These are phyloP conservation scores for Stephanodiscus minutulus DNA, from an alignment of 108 stramenopile species.

Conservation along the genomic window DNA sequence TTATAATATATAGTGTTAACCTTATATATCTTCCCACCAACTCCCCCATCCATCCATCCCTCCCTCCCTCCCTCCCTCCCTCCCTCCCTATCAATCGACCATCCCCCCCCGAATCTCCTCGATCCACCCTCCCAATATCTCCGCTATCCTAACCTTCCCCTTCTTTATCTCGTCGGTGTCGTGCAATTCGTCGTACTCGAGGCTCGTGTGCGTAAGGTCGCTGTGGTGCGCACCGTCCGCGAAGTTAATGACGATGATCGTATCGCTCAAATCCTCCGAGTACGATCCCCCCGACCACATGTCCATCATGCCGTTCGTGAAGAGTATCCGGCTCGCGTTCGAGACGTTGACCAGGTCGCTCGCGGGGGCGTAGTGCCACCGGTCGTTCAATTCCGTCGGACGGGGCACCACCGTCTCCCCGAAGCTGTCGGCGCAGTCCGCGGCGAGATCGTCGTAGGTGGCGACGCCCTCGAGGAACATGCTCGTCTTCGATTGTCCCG, in stretches of 20 bases:
- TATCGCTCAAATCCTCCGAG: conserved; percentile 43
- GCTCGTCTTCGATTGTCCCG: conserved; percentile 56
- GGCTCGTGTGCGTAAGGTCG: conserved; percentile 60
- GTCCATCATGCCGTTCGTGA: conserved; percentile 75
- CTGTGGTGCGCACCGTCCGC: conserved; percentile 83
- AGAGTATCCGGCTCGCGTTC: conserved; percentile 61
- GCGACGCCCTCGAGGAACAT: conserved; percentile 78
- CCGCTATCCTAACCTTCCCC: conserved; percentile 53
- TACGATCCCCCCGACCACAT: conserved; percentile 62
- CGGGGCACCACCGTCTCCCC: conserved; percentile 49
- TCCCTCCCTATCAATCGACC: not conserved
- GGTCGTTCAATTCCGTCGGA: conserved; percentile 26
- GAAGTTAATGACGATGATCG: conserved; percentile 70
- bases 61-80: no score
- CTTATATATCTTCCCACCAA: no score
- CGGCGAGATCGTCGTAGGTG: conserved; percentile 45
- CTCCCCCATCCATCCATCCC: not conserved
- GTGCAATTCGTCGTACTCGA: conserved; percentile 22
- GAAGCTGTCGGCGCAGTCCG: conserved; percentile 63
- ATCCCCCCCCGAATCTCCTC: conserved; percentile 26
- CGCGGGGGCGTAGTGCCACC: conserved; percentile 45
- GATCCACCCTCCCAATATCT: conserved; percentile 61
- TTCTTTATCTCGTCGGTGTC: conserved; percentile 72
- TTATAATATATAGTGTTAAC: no score
- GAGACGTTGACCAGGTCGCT: conserved; percentile 54